Base-by-base conservation (phyloP, 2,329 filamentous ascomycete species). In the Trichophyton benhamiae region DNA sequence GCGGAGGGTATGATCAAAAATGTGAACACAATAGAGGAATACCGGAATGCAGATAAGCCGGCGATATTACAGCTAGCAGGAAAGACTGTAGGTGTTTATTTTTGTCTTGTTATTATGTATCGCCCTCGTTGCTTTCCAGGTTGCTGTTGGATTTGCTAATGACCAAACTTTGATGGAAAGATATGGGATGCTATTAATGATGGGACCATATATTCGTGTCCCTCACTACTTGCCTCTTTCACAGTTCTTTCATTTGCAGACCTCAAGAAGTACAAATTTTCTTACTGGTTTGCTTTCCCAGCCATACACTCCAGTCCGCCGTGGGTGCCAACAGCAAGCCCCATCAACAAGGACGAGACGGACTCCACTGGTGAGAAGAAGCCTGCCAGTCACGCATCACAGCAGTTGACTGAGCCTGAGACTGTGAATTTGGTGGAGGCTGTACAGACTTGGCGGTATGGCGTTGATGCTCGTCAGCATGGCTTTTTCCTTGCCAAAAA, bases 161-260 rank as follows among this genome's bases (percentile, higher is more conserved):
- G 53, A 48, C n/a, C n/a, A 33, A 30, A 30, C 2, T 52, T 36
- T 15, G 36, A 20, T 20, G n/a, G 2, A 44, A 57, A 95, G 87
- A 91, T 99, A 64, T 97, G 92, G 92, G 91, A 97, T 74, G 92
- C 94, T 27, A 96, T 99, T 70, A 87, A 91, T 66, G 94, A 99
- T 75, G 92, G 91, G 62, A 95, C 89, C 46, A 96, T 99, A 67
- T 97, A 95, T 76, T 94, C 91, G 8, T 89, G 92, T 58, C 94
- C 94, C 1, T 96, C 92, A 3, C 82, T 97, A 1, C 84, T 99
- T 17, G 86, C 90, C 3, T 94, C 89, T 5, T 97, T 96, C 73
- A 82, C 89, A 27, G 85, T 95, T 62, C 84, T 97, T 53, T 96
- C 90, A 15, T 99, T 89, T 72, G 92, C 94, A 64, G 92, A 99